Base-by-base conservation (phyloP, 208 protist species). In the Porcisia hertigi region DNA sequence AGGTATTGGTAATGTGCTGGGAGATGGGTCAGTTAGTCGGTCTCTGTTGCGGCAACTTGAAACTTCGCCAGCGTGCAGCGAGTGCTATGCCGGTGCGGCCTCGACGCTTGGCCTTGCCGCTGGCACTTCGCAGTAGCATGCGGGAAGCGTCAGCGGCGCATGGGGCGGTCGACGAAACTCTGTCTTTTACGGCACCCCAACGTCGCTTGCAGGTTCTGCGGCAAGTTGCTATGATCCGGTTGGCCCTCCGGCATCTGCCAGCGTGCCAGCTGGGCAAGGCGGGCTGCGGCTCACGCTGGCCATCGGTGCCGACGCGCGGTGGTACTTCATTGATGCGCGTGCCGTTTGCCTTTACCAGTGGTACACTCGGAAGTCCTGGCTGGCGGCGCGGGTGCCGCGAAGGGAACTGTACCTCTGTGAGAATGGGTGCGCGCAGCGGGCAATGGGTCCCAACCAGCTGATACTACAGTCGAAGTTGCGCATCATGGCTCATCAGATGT, bases 291-390 rank as follows among this genome's bases (percentile, higher is more conserved):
- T 89, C 34, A 59, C 81, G 25, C 64, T 73, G 25, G 65, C 82
- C 30, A 78, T 81, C 66, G 86, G 86, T 18, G 80, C 82, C 3
- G 86, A 89, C 60, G 81, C 82, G 39, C 81, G 86, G 60, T 89
- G 86, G 86, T 89, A 89, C 79, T 79, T 89, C 30, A 76, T 89
- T 41, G 86, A 89, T 55, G 82, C 86, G 0, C 76, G 86, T 23
- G 79, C 86, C 25, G 59, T 89, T 36, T 79, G 76, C 45, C 74
- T 85, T 36, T 81, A 83, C 23, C 86, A 89, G 53, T 77, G 72
- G 55, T 81, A 80, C 63, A 63, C 79, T 3, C 86, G 86, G 23
- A 45, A 63, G 69, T 82, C 83, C 25, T 79, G 70, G 43, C 45
- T 74, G 41, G 79, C 76, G 41, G 73, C 75, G 41, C 75, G 73